phyloP scores from a whole-genome alignment of 371 early-diverging fungal genomes.

The Choanephora cucurbitarum region DNA sequence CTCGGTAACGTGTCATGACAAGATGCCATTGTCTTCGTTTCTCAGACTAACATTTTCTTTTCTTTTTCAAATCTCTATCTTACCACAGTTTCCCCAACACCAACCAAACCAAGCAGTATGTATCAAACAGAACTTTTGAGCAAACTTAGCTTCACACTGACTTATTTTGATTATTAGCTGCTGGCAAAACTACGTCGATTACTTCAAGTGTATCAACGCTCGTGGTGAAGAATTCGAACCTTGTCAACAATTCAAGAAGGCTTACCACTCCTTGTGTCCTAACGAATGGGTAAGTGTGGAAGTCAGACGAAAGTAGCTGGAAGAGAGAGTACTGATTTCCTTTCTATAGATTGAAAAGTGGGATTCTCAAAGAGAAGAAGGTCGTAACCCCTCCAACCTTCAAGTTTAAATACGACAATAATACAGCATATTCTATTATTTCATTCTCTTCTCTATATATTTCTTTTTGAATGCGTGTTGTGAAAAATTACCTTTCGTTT shows the following conservation, averaged over 20 bases:
- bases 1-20: slow-evolving; percentile 30
- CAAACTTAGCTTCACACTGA: background rate
- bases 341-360: slow-evolving; percentile 71
- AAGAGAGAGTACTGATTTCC: slow-evolving; percentile 1
- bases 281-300: slow-evolving; percentile 82
- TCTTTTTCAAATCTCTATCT: no score
- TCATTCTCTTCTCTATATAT: background rate
- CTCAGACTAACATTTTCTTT: background rate
- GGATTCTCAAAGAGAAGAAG: slow-evolving; percentile 84
- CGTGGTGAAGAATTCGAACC: slow-evolving; percentile 91
- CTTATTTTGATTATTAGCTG: slow-evolving; percentile 43
- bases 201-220: slow-evolving; percentile 80
- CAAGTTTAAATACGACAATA: slow-evolving; percentile 30
- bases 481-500: slow-evolving; percentile 17
- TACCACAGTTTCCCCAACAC: slow-evolving; percentile 87
- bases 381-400: slow-evolving; percentile 70
- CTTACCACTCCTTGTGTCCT: slow-evolving; percentile 85
- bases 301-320: background rate
- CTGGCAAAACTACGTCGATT: slow-evolving; percentile 97
- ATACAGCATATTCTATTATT: no score
- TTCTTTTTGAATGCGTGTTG: slow-evolving; percentile 2
- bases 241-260: slow-evolving; percentile 83
- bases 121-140: slow-evolving; percentile 2
- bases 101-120: slow-evolving; percentile 89
- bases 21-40: background rate